Evolutionary conservation across 2,329 filamentous ascomycete species (phyloP), one percentile per base, ranked within the genome.

Genomic region (Phyllosticta ampelicida): DNA sequence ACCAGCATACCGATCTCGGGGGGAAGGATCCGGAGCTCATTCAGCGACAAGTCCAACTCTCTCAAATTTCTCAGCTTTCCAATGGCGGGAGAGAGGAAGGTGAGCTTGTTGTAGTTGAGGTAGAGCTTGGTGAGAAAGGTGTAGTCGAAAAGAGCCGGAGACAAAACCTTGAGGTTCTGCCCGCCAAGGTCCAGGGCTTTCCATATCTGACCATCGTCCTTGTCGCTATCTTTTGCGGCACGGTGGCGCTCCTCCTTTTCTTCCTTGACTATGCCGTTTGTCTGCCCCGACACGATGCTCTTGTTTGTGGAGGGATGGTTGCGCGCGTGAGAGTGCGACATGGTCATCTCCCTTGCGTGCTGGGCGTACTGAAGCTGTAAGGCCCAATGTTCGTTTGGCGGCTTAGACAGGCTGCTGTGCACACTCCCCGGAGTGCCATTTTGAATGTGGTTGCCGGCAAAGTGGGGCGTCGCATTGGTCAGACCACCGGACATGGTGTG

Each of bases 1-100:
- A 91, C 94, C 66, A 96, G 89, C 92, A 97, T 99, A 68, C 94
- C 94, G 61, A 99, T 84, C 75, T 99, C 92, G 20, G 88, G 82
- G 1, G 94, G 94, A 3, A 99, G 77, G 63, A 87, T 84, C 9
- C 80, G 81, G 61, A 99, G 79, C 61, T 92, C 83, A 72, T 99
- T 99, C 74, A 86, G 85, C 0, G 94, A 97, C 2, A 91, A 80
- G 72, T 99, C 92, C 53, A 99, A 81, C 66, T 91, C 82, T 36
- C 84, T 87, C 53, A 99, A 76, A 62, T 87, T 86, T 63, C 91
- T 85, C 63, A 99, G 78, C 65, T 86, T 82, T 48, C 94, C 91
- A 69, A 99, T 90, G 20, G 85, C 80, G 44, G 87, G 77, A 11
- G 92, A 90, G n/a, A 99, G 77, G 51, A 81, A 79, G 26, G 84